Evolutionary conservation across 2,329 filamentous ascomycete species (phyloP), one percentile per base, ranked within the genome.

Genomic region (Chrysosporium keratinophilum): DNA sequence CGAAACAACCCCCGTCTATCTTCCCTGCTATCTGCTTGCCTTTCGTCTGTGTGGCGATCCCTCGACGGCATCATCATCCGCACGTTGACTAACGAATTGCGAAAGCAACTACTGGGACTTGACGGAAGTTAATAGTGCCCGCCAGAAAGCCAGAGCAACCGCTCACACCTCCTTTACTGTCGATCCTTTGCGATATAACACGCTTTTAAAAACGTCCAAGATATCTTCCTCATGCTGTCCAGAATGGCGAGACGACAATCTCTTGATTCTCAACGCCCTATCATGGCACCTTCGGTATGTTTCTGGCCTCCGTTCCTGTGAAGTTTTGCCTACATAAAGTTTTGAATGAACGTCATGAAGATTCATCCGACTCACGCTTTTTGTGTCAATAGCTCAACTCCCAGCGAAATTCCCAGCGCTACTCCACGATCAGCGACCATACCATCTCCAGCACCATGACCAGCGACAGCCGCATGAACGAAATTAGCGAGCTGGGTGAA

Each of bases 401-500:
- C 62, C 76, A 75, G 57, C 74, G 74, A 58, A 70, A 68, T 56
- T 79, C 77, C 34, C 74, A 74, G 60, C 73, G 77, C 59, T 77
- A 74, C 66, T 79, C 76, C 52, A 77, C 75, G 43, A 73, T 77
- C 62, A 77, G 74, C 61, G 71, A 76, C 41, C 68, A 69, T 42
- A 75, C 73, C 46, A 69, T 65, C 54, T 63, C 65, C 50, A 67
- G 65, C 58, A 58, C 69, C 15, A 67, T 65, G 54, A 71, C 65
- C 54, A 66, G 67, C 44, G 75, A 77, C 67, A 76, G 77, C 58
- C 77, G 77, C 64, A 72, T 79, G 58, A 75, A 76, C 58, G 81
- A 83, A 64, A 82, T 93, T 67, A 80, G 84, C 69, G 81, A 87
- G 61, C 88, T 93, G 69, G 85, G 87, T 63, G 81, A 84, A 57